Conservation (phyloP, 2,329 filamentous ascomycete genomes). For the Colletotrichum truncatum region DNA sequence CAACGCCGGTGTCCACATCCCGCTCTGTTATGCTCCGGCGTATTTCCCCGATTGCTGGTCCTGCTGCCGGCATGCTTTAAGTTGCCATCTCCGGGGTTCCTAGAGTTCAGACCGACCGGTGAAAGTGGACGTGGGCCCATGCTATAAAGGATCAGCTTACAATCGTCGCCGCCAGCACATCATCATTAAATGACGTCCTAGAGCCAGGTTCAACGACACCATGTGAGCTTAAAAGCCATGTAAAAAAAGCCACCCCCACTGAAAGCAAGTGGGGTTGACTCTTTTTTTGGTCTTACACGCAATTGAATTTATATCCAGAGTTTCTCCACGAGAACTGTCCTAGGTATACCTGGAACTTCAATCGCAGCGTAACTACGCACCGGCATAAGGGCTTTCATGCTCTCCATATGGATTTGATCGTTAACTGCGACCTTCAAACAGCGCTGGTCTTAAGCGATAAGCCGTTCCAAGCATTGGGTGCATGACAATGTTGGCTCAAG, state of each 20-base stretch:
- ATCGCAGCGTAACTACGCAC: neutral
- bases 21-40: neutral
- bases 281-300: neutral
- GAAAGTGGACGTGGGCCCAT: neutral
- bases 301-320: neutral
- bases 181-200: neutral
- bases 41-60: neutral
- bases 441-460: too few relatives aligned
- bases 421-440: neutral
- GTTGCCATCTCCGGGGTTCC: neutral
- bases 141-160: neutral
- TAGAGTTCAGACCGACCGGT: neutral
- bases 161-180: neutral
- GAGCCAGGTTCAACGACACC: neutral
- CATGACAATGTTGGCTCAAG: too few relatives aligned
- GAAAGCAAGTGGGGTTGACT: neutral
- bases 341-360: neutral
- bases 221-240: neutral
- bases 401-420: neutral
- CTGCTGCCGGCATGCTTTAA: too few relatives aligned
- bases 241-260: neutral
- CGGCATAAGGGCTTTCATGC: neutral
- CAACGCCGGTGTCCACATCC: slow-evolving; percentile 3
- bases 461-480: too few relatives aligned
- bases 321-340: neutral